Percentiles rank a stretch among this genome's conserved stretches.
Evolutionary conservation across 305 asterid genomes (phyloP).

Genomic region (Salvia sclarea): DNA sequence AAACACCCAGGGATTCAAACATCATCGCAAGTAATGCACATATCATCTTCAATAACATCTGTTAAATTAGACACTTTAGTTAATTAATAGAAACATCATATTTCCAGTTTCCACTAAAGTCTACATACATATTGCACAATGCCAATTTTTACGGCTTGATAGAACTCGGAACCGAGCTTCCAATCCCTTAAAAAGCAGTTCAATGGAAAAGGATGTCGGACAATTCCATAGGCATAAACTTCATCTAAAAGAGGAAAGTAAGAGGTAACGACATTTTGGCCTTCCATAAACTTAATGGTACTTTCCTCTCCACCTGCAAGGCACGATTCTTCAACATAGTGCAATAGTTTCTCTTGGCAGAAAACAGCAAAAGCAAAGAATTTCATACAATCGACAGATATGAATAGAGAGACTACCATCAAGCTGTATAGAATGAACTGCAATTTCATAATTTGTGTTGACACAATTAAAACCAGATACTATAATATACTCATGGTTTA

Average conservation of each 20-base stretch:
- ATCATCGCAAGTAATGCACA: conserved; percentile 86
- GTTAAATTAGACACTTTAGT: conserved; percentile 37
- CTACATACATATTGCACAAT: conserved; percentile 88
- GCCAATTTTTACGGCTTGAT: conserved; percentile 95
- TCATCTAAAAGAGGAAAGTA: conserved; percentile 81
- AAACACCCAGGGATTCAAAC: conserved; percentile 66
- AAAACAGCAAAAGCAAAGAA: conserved; percentile 1
- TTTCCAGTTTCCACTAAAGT: conserved; percentile 12
- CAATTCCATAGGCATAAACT: conserved; percentile 87
- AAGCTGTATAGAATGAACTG: not conserved
- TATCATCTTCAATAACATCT: conserved; percentile 95
- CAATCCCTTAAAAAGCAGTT: conserved; percentile 67
- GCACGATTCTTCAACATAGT: conserved; percentile 22
- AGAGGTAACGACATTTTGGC: conserved; percentile 54
- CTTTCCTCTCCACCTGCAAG: conserved; percentile 85
- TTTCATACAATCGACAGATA: not conserved
- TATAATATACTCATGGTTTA: not conserved
- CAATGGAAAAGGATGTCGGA: conserved; percentile 88
- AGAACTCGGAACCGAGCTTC: conserved; percentile 88
- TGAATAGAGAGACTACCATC: not conserved
- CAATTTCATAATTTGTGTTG: not conserved
- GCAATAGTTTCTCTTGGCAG: not conserved
- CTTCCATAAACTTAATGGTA: conserved; percentile 87
- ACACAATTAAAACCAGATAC: not conserved
- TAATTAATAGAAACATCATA: not conserved